Evolutionary conservation across 2,329 filamentous ascomycete genomes (phyloP).

Genomic region (Colletotrichum sp.): DNA sequence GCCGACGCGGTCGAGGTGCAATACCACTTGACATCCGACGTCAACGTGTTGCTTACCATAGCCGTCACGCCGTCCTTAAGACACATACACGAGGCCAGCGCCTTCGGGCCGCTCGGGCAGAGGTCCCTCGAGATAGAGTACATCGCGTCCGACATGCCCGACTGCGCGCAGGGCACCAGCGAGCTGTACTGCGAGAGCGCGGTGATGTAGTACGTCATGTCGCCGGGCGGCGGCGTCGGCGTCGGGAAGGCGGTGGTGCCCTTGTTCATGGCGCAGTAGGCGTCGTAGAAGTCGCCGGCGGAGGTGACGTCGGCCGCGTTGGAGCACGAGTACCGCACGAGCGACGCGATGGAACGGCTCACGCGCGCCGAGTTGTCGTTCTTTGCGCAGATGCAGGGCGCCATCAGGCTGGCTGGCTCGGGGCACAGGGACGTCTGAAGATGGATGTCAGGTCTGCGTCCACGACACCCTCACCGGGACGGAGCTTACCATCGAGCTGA

Average conservation of each 20-base stretch:
- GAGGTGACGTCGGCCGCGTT: slow-evolving; percentile 52
- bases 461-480: background rate
- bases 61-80: slow-evolving; percentile 52
- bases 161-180: slow-evolving; percentile 49
- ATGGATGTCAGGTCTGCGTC: background rate
- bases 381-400: slow-evolving; percentile 58
- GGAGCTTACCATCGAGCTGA: slow-evolving; percentile 37
- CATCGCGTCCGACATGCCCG: slow-evolving; percentile 46
- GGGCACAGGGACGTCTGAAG: slow-evolving; percentile 35
- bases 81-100: slow-evolving; percentile 58
- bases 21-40: slow-evolving; percentile 45
- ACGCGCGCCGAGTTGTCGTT: slow-evolving; percentile 49
- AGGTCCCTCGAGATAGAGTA: slow-evolving; percentile 38
- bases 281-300: slow-evolving; percentile 54
- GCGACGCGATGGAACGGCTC: slow-evolving; percentile 46
- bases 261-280: slow-evolving; percentile 55
- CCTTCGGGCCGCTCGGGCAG: slow-evolving; percentile 51
- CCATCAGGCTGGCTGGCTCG: slow-evolving; percentile 43
- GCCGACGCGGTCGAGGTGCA: slow-evolving; percentile 48
- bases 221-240: slow-evolving; percentile 51
- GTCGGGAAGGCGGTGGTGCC: slow-evolving; percentile 55
- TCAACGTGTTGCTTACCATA: slow-evolving; percentile 47
- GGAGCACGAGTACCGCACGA: slow-evolving; percentile 49
- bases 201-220: slow-evolving; percentile 62
- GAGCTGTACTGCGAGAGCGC: slow-evolving; percentile 51